Percentiles rank a stretch among this genome's conserved stretches.
Conservation (phyloP, 371 early-diverging fungal species). For the Mucor sp. region DNA sequence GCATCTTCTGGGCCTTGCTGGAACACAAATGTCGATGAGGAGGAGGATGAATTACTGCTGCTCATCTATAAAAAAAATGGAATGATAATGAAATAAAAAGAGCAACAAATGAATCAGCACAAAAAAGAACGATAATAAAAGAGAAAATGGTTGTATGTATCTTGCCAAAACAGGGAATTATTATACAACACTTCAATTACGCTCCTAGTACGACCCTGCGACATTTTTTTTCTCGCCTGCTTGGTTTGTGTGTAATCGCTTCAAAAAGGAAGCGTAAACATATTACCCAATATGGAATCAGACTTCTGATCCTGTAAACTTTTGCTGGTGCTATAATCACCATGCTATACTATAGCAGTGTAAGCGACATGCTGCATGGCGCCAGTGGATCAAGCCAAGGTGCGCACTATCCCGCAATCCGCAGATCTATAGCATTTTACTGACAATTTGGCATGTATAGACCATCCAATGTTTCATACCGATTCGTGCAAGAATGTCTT, state of each 20-base stretch:
- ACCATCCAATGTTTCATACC: not conserved
- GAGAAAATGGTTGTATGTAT: not conserved
- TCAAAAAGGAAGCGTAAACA: slow-evolving; percentile 28
- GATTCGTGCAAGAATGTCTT: too few species aligned
- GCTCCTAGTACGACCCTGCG: not conserved
- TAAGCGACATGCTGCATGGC: not conserved
- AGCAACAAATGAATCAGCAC: not conserved
- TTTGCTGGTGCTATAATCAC: too few species aligned
- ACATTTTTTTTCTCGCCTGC: not conserved
- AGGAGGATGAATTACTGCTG: not conserved
- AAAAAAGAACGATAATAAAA: not conserved
- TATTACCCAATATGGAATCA: slow-evolving; percentile 19
- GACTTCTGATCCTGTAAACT: not conserved
- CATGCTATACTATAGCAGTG: too few species aligned
- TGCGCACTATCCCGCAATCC: not conserved
- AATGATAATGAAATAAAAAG: not conserved
- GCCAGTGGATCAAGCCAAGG: not conserved
- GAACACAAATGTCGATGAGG: not conserved
- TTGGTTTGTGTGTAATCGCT: not conserved
- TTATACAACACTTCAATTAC: slow-evolving; percentile 11
- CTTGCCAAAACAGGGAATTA: slow-evolving; percentile 8
- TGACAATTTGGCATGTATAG: not conserved
- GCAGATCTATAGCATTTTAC: not conserved
- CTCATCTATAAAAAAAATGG: not conserved
- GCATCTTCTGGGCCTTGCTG: slow-evolving; percentile 25